Evolutionary conservation across 371 early-diverging fungal genomes (phyloP), one percentile per base, ranked within the genome.

Genomic region (Umbelopsis sp.): DNA sequence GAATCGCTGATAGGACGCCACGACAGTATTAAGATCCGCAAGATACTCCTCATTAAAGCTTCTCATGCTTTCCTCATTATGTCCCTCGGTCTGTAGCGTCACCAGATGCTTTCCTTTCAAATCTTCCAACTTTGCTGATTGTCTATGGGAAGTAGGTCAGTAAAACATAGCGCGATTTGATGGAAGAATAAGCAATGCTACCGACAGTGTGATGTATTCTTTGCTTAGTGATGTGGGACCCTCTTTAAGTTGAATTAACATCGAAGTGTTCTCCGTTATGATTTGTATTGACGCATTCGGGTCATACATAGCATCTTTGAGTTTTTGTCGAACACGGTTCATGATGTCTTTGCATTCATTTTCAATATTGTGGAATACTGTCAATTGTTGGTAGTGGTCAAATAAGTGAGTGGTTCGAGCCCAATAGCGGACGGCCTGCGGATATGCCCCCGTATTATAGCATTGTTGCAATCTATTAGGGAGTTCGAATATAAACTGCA

Each of bases 401-500:
- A 97, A 73, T n/a, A 95, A 77, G 38, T 80, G 83, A 35, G 80
- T 78, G 1, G 94, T 91, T 35, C 88, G 82, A n/a, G 89, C 73
- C 78, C 95, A 94, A 50, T 88, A 88, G 41, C 80, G 83, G 10
- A 94, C 96, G 0, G 96, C 95, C 44, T 92, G 89, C 2, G 85
- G 77, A 79, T 91, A 91, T 65, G 87, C 78, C 6, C 81, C 81
- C 10, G 76, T 74, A 14, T 82, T 75, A 18, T 93, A 74, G 51
- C 89, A 89, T 44, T 80, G 79, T 22, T 85, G 81, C 24, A 97
- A 80, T 69, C 88, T 80, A 16, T 81, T 82, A 1, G 97, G 97
- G 50, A 97, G 75, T 20, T 94, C 95, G 76, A 92, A 92, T 8
- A 97, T 85, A 70, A 94, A 92, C 76, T 95, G 92, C 46, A 97